Evolutionary conservation across 495 filamentous ascomycete genomes (phyloP), one percentile per base, ranked within the genome.

Genomic region (Trichoderma reesei): DNA sequence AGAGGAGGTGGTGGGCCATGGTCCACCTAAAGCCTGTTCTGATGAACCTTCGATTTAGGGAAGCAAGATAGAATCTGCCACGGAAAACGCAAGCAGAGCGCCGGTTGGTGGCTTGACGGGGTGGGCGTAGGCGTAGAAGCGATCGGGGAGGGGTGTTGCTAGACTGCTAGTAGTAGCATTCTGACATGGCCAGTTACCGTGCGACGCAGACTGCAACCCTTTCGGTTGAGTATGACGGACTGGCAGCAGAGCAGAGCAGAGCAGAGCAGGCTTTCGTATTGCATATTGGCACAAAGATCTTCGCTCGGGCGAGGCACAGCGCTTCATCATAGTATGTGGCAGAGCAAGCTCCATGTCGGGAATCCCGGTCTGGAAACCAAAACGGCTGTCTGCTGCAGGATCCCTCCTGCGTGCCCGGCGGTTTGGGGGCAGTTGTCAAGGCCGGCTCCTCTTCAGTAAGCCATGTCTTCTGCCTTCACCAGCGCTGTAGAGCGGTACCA

Each of bases 41-140:
- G 51, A 56, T 56, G 51, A 56, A 56, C 51, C 51, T 56, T 56
- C 51, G 51, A 56, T 56, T 56, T 56, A 56, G 51, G 51, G 51
- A 56, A 56, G 51, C 51, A 20, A 56, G 51, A 56, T 56, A 56
- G 51, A 56, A 56, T 18, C 20, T n/a, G 51, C 20, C 51, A 56
- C 51, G 34, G 51, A n/a, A 56, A 56, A 56, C 51, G 51, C 51
- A 56, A 26, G 26, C 51, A 34, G n/a, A 56, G 51, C 51, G 51
- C 13, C 51, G 42, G 51, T 56, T 20, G 14, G 51, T 56, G 51
- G 51, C 20, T 31, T 56, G 11, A 6, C 7, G 11, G 10, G 26
- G 51, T 56, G 18, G 51, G 51, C 5, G 51, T 56, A 31, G 26
- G n/a, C 34, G 51, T 34, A 56, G 26, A 33, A 33, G 26, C 2